phyloP scores from a whole-genome alignment of 148 eudicot species.

The Fagopyrum esculentum region DNA sequence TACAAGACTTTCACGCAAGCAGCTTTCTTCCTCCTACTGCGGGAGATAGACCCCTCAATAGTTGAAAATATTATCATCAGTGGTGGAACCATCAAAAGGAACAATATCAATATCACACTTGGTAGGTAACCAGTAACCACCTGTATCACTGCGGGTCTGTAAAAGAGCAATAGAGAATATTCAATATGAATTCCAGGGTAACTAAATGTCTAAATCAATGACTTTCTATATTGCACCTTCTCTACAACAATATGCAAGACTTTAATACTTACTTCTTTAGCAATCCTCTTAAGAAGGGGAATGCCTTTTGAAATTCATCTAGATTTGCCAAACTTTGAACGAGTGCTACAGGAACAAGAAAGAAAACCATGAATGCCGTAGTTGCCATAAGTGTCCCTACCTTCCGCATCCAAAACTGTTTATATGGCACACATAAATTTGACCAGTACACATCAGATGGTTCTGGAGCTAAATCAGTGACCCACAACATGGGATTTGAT shows the following conservation, averaged over 20 bases:
- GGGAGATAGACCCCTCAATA: slow-evolving; percentile 84
- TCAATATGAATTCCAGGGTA: background rate
- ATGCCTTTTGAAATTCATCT: slow-evolving; percentile 37
- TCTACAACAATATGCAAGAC: background rate
- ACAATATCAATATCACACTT: slow-evolving; percentile 70
- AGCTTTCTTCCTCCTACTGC: slow-evolving; percentile 83
- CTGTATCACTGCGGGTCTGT: slow-evolving; percentile 47
- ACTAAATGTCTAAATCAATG: background rate
- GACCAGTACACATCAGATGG: slow-evolving; percentile 83
- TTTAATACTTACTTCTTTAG: slow-evolving; percentile 49
- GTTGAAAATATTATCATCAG: slow-evolving; percentile 75
- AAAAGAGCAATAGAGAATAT: background rate
- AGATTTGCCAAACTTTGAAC: slow-evolving; percentile 75
- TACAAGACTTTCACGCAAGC: slow-evolving; percentile 72
- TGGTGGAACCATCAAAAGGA: slow-evolving; percentile 70
- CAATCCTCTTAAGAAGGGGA: slow-evolving; percentile 53
- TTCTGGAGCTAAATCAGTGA: slow-evolving; percentile 75
- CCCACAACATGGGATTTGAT: slow-evolving; percentile 87
- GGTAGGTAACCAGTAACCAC: slow-evolving; percentile 91
- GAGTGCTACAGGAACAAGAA: slow-evolving; percentile 61
- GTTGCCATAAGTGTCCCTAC: slow-evolving; percentile 55
- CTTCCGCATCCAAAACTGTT: slow-evolving; percentile 77
- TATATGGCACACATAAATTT: slow-evolving; percentile 72
- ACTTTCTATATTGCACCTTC: background rate
- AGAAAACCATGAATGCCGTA: slow-evolving; percentile 57